phyloP scores from a whole-genome alignment of 345 rosid genomes.

The Schrenkiella parvula region DNA sequence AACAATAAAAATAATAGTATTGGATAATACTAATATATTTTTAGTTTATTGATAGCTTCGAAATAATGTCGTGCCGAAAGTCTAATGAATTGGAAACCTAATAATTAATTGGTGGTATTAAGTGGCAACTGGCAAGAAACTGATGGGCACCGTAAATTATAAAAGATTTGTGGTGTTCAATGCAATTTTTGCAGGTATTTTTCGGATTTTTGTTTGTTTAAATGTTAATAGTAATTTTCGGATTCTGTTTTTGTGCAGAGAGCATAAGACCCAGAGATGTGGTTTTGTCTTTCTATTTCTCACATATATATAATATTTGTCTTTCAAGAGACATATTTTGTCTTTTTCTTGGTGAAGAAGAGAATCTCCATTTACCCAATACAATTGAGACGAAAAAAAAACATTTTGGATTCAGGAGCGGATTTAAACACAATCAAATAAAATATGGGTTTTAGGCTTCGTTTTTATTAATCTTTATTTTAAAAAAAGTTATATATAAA shows the following conservation, averaged over 20 bases:
- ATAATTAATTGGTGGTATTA: background rate
- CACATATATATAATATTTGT: background rate
- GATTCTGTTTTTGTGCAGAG: slow-evolving; percentile 2
- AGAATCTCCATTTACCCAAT: background rate
- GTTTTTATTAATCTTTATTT: no score
- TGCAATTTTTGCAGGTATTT: slow-evolving; percentile 8
- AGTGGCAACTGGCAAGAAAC: slow-evolving; percentile 8
- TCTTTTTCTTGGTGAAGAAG: background rate
- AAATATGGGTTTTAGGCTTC: no score
- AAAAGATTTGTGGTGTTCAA: background rate
- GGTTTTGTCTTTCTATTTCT: slow-evolving; percentile 4
- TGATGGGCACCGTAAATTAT: background rate
- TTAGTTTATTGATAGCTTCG: background rate
- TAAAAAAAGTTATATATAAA: no score
- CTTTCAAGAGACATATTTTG: background rate
- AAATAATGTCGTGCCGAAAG: background rate
- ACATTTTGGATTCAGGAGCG: no score
- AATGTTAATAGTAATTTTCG: background rate
- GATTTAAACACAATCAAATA: no score
- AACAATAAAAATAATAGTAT: background rate
- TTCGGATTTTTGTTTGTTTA: background rate
- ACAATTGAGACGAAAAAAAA: background rate
- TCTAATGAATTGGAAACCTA: background rate
- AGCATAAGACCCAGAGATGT: background rate
- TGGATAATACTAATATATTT: background rate